A percentile compares a stretch with the other conserved stretches of the same genome.
phyloP scores from a whole-genome alignment of 164 flowering plant species.

The Cinnamomum chago region DNA sequence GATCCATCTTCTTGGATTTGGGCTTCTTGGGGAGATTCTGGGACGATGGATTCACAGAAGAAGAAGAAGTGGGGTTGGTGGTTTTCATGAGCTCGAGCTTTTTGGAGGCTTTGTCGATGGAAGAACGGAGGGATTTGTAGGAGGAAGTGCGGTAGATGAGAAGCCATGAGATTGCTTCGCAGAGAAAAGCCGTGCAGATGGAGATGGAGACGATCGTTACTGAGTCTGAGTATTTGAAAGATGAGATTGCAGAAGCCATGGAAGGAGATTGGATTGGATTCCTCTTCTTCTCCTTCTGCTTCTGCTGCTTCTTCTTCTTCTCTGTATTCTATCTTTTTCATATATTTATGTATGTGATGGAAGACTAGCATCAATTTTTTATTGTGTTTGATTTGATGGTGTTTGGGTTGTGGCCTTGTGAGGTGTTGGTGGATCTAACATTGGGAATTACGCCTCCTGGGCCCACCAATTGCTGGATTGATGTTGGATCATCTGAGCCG shows the following conservation, averaged over 20 bases:
- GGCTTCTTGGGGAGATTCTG: slow-evolving; percentile 33
- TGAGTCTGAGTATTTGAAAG: slow-evolving; percentile 64
- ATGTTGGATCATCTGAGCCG: too few relatives aligned
- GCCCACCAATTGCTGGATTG: too few relatives aligned
- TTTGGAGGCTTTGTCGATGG: slow-evolving; percentile 90
- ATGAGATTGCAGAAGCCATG: slow-evolving; percentile 9
- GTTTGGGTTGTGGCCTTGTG: too few relatives aligned
- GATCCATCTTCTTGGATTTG: slow-evolving; percentile 89
- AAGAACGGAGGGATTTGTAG: slow-evolving; percentile 88
- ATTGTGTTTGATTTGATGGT: too few relatives aligned
- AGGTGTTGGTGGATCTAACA: too few relatives aligned
- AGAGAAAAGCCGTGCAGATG: slow-evolving; percentile 71
- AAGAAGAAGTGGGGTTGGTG: slow-evolving; percentile 1
- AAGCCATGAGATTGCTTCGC: slow-evolving; percentile 95
- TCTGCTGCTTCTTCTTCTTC: not conserved
- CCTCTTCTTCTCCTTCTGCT: not conserved
- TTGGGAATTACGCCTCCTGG: too few relatives aligned
- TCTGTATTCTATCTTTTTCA: too few relatives aligned
- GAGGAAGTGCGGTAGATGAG: slow-evolving; percentile 90
- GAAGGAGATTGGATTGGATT: not conserved
- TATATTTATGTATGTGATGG: too few relatives aligned
- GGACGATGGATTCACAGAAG: not conserved
- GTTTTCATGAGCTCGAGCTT: slow-evolving; percentile 92
- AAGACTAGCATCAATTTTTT: too few relatives aligned
- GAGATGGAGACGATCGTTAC: slow-evolving; percentile 76